Percentiles rank a stretch among this genome's conserved stretches.
phyloP scores from a whole-genome alignment of 352 stramenopile genomes.

The Pythium monospermum region DNA sequence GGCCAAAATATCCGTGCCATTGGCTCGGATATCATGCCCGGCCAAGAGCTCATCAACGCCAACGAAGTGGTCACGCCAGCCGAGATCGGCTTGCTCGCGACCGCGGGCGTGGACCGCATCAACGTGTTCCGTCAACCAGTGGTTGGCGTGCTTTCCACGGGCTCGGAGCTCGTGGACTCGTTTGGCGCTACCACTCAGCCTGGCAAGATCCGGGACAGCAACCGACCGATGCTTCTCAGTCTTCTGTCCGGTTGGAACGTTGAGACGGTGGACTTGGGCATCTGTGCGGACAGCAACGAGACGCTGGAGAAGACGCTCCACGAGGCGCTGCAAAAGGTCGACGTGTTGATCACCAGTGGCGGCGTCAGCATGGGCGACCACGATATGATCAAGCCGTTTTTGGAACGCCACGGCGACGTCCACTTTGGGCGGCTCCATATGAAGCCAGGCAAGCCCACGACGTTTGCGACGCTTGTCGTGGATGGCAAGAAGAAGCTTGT shows the following conservation, averaged over 20 bases:
- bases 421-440: slow-evolving; percentile 96
- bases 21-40: slow-evolving; percentile 88
- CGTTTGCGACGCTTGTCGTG: slow-evolving; percentile 89
- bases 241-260: slow-evolving; percentile 45
- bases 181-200: slow-evolving; percentile 31
- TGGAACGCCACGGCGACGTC: slow-evolving; percentile 82
- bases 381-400: slow-evolving; percentile 91
- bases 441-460: slow-evolving; percentile 98
- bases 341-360: slow-evolving; percentile 94
- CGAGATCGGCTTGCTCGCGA: slow-evolving; percentile 91
- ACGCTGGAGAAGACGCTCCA: slow-evolving; percentile 41
- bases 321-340: slow-evolving; percentile 46
- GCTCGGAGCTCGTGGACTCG: slow-evolving; percentile 89
- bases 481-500: slow-evolving; percentile 65
- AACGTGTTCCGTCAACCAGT: slow-evolving; percentile 59
- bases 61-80: slow-evolving; percentile 76
- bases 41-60: slow-evolving; percentile 69
- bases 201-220: slow-evolving; percentile 93
- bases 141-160: slow-evolving; percentile 94
- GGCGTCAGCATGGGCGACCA: slow-evolving; percentile 94
- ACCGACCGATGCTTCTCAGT: slow-evolving; percentile 90
- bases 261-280: slow-evolving; percentile 52
- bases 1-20: slow-evolving; percentile 82
- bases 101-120: slow-evolving; percentile 72
- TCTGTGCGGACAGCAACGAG: slow-evolving; percentile 71